These are phyloP conservation scores for Vitis vinifera DNA, from an alignment of 164 flowering plant genomes.

Conservation along the genomic window ASM3070453v1 NC_081823.1:23899501-23900000, in stretches of 20 bases:
- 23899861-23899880: constrained; percentile 91
- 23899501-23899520: too few relatives aligned
- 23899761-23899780: constrained; percentile 31
- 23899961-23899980: too few relatives aligned
- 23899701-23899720: constrained; percentile 2
- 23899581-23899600: too few relatives aligned
- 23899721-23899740: constrained; percentile 61
- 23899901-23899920: background rate
- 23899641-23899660: too few relatives aligned
- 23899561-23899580: too few relatives aligned
- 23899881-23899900: constrained; percentile 13
- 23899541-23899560: too few relatives aligned
- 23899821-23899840: constrained; percentile 43
- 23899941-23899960: too few relatives aligned
- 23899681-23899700: background rate
- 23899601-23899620: too few relatives aligned
- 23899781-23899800: constrained; percentile 54
- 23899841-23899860: constrained; percentile 64
- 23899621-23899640: too few relatives aligned
- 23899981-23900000: background rate
- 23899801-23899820: constrained; percentile 75
- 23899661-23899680: background rate
- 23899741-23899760: constrained; percentile 44
- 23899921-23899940: background rate
- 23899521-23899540: too few relatives aligned